These are phyloP conservation scores for Pichia sp. DNA, from an alignment of 1,139 yeast genomes.

Conservation along the genomic window DNA sequence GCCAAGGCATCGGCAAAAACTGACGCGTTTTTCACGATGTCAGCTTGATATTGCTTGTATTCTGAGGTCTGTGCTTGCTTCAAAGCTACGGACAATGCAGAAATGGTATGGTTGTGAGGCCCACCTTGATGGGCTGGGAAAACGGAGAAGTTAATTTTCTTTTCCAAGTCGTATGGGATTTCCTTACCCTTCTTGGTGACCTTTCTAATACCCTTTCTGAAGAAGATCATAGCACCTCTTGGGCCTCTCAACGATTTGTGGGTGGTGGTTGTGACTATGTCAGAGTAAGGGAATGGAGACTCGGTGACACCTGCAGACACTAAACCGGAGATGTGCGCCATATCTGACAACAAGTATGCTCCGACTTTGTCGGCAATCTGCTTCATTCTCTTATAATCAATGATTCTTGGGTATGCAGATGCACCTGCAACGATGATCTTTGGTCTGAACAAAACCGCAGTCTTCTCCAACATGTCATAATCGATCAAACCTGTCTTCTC, in stretches of 20 bases:
- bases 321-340: slow-evolving; percentile 98
- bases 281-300: slow-evolving; percentile 94
- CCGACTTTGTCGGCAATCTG: slow-evolving; percentile 95
- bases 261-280: slow-evolving; percentile 95
- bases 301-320: slow-evolving; percentile 96
- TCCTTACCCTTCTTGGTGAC: slow-evolving; percentile 91
- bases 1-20: slow-evolving; percentile 68
- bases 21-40: slow-evolving; percentile 90
- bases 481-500: slow-evolving; percentile 90
- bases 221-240: slow-evolving; percentile 98
- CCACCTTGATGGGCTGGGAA: slow-evolving; percentile 99
- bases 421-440: slow-evolving; percentile 96
- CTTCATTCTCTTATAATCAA: slow-evolving; percentile 94
- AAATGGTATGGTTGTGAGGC: slow-evolving; percentile 97
- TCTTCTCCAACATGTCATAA: slow-evolving; percentile 88
- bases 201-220: slow-evolving; percentile 92
- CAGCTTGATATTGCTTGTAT: slow-evolving; percentile 83
- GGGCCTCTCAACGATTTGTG: slow-evolving; percentile 99
- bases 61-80: slow-evolving; percentile 92
- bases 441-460: slow-evolving; percentile 88
- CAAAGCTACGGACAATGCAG: slow-evolving; percentile 94
- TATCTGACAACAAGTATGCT: slow-evolving; percentile 92
- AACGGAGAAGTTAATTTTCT: slow-evolving; percentile 93
- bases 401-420: slow-evolving; percentile 91
- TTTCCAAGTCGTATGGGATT: slow-evolving; percentile 83